Conservation (phyloP, 768 basidiomycete species). For the Mycena floridula region DNA sequence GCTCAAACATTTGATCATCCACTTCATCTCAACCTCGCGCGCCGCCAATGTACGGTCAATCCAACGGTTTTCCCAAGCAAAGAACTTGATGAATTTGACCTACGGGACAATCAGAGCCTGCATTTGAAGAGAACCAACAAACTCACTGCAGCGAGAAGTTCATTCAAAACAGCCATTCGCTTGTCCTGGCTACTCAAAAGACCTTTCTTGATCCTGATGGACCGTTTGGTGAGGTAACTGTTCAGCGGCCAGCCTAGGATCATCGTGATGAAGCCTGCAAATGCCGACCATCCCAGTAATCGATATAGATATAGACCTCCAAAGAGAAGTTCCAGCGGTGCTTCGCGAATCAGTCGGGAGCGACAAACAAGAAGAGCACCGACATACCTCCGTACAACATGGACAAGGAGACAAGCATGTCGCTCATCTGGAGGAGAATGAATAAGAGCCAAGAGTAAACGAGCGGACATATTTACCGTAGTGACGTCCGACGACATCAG, state of each 20-base stretch:
- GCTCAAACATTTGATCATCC: slow-evolving; percentile 66
- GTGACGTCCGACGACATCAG: slow-evolving; percentile 81
- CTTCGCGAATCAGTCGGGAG: too few relatives aligned
- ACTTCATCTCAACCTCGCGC: slow-evolving; percentile 63
- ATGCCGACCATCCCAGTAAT: slow-evolving; percentile 68
- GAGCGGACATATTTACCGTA: slow-evolving; percentile 24
- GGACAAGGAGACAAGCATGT: slow-evolving; percentile 50
- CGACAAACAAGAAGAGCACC: too few relatives aligned
- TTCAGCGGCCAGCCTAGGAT: slow-evolving; percentile 68
- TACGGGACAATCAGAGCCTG: too few relatives aligned
- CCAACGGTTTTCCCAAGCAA: slow-evolving; percentile 79
- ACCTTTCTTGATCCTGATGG: slow-evolving; percentile 56
- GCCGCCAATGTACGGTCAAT: slow-evolving; percentile 58
- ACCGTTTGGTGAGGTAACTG: slow-evolving; percentile 53
- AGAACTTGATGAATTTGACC: slow-evolving; percentile 75
- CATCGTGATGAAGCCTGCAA: slow-evolving; percentile 68
- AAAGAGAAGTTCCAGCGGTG: slow-evolving; percentile 54
- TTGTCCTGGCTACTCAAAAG: slow-evolving; percentile 59
- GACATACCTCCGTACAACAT: slow-evolving; percentile 56
- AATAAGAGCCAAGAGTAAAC: not conserved
- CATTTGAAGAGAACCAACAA: too few relatives aligned
- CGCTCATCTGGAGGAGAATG: slow-evolving; percentile 31
- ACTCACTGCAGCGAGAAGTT: slow-evolving; percentile 59
- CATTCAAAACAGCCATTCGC: slow-evolving; percentile 72
- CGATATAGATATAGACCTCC: slow-evolving; percentile 73